Conservation (phyloP, 163 green algal species). For the Chlamydomonas reinhardtii region DNA sequence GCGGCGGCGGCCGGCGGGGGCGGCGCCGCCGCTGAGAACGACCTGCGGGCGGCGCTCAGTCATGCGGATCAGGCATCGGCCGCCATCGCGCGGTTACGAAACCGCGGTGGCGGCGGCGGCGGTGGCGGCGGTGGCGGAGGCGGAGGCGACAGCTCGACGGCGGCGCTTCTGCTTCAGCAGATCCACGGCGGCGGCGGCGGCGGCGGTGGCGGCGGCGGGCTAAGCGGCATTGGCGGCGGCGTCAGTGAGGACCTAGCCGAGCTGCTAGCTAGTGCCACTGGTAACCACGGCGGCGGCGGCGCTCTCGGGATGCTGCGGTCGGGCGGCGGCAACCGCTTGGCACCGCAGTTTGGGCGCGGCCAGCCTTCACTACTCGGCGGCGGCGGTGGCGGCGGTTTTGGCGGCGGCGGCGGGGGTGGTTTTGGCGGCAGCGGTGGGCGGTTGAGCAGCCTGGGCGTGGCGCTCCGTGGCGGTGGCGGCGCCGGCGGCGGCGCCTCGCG, state of each 20-base stretch:
- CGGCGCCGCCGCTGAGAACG: no score
- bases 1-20: no score
- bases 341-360: no score
- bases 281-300: neutral
- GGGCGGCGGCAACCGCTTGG: neutral
- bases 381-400: neutral
- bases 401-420: neutral
- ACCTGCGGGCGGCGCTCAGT: neutral
- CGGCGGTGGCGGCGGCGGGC: neutral
- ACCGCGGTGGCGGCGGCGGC: neutral
- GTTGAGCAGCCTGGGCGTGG: neutral
- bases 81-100: constrained; percentile 4
- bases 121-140: no score
- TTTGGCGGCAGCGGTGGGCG: neutral
- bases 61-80: neutral
- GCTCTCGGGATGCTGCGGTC: neutral
- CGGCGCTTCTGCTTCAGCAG: no score
- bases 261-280: neutral
- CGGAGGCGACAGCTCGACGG: neutral
- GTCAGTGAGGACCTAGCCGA: neutral
- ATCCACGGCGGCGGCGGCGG: neutral
- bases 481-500: neutral
- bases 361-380: neutral
- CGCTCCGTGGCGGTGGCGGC: neutral
- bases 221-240: neutral